Conservation (phyloP, 208 protist species). For the Crithidia fasciculata region DNA sequence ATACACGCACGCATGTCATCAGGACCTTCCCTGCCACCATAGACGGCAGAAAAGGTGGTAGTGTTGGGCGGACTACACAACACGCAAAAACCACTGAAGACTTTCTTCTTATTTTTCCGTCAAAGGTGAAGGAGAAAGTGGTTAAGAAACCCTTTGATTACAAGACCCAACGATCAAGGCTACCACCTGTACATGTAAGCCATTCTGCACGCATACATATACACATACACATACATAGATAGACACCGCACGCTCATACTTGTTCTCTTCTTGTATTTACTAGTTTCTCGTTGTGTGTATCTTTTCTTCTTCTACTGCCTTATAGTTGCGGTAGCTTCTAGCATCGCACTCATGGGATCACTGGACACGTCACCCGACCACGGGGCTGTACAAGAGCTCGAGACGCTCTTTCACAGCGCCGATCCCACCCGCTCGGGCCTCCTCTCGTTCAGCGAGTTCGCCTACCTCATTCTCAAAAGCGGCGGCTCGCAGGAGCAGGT, state of each 20-base stretch:
- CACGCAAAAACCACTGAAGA: too few species aligned
- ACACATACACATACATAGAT: conserved; percentile 6
- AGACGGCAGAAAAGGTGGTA: too few species aligned
- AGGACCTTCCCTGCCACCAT: too few species aligned
- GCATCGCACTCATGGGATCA: neutral
- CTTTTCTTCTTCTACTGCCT: too few species aligned
- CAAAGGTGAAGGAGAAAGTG: too few species aligned
- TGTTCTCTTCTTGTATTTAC: neutral
- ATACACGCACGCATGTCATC: too few species aligned
- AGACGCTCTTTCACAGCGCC: conserved; percentile 26
- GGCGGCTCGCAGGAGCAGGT: conserved; percentile 39
- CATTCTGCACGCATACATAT: conserved; percentile 9
- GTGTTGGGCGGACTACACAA: too few species aligned
- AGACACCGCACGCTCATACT: neutral
- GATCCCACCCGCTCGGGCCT: conserved; percentile 25
- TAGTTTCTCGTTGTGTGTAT: neutral
- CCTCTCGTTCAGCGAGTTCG: conserved; percentile 42
- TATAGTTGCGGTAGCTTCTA: neutral
- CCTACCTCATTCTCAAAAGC: conserved; percentile 33
- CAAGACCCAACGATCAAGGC: too few species aligned
- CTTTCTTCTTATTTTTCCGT: too few species aligned
- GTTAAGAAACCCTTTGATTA: too few species aligned
- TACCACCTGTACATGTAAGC: too few species aligned
- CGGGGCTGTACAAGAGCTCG: conserved; percentile 30
- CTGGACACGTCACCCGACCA: neutral